Percentiles rank a stretch among this genome's conserved stretches.
Evolutionary conservation across 345 rosid genomes (phyloP).

Genomic region (Citrus inodora): DNA sequence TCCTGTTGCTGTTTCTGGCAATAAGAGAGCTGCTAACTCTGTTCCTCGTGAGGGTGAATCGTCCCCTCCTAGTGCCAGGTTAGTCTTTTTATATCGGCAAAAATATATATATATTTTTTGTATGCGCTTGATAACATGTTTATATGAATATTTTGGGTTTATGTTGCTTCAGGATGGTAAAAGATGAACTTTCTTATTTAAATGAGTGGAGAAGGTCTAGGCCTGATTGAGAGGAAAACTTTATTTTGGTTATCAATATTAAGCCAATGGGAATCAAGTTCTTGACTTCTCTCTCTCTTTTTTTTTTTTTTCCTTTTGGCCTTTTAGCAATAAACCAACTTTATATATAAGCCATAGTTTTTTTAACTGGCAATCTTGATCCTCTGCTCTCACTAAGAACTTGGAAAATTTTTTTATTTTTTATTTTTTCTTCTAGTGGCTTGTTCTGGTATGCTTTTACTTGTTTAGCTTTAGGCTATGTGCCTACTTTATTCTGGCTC

Average conservation of each 20-base stretch:
- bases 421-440: not conserved
- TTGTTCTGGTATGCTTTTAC: not conserved
- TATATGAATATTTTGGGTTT: not conserved
- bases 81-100: not conserved
- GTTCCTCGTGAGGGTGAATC: constrained; percentile 59
- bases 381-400: not conserved
- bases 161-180: too few relatives aligned
- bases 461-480: not conserved
- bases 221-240: not conserved
- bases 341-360: not conserved
- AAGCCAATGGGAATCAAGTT: not conserved
- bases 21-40: constrained; percentile 70
- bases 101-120: too few relatives aligned
- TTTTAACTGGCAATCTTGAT: not conserved
- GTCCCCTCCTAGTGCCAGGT: constrained; percentile 69
- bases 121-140: not conserved
- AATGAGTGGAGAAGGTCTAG: not conserved
- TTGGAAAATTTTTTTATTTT: not conserved
- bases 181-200: not conserved
- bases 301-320: too few relatives aligned
- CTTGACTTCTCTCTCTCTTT: not conserved
- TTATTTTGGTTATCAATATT: not conserved
- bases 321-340: not conserved
- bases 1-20: constrained; percentile 43
- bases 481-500: not conserved